Evolutionary conservation across 1,284 basidiomycete species (phyloP).

Genomic region (Leccinum griseonigrum): DNA sequence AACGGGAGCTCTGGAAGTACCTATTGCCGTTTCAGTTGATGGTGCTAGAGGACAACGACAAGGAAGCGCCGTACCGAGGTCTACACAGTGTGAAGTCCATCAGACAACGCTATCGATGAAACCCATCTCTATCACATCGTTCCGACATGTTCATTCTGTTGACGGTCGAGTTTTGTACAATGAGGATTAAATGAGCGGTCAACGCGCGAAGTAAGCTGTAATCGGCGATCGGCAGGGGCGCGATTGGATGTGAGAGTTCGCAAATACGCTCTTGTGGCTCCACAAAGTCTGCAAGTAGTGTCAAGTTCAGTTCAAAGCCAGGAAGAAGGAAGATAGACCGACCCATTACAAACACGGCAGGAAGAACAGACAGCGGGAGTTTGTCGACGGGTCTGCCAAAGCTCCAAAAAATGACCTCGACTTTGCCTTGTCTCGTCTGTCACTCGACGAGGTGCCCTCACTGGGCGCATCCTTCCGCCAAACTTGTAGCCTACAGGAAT

Average conservation of each 20-base stretch:
- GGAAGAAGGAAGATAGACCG: conserved; percentile 32
- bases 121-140: too few species aligned
- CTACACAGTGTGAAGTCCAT: too few species aligned
- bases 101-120: too few species aligned
- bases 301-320: conserved; percentile 9
- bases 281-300: conserved; percentile 65
- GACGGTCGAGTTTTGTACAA: conserved; percentile 84
- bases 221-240: conserved; percentile 86
- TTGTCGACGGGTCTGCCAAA: conserved; percentile 61
- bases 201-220: conserved; percentile 92
- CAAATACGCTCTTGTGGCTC: conserved; percentile 85
- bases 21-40: too few species aligned
- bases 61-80: too few species aligned
- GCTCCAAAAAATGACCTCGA: conserved; percentile 82
- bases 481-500: conserved; percentile 91
- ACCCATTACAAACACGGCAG: conserved; percentile 95
- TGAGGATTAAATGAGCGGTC: conserved; percentile 93
- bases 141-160: conserved; percentile 95
- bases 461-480: conserved; percentile 60
- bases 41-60: too few species aligned
- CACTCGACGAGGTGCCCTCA: conserved; percentile 45
- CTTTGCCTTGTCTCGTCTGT: conserved; percentile 86
- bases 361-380: conserved; percentile 46
- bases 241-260: conserved; percentile 85
- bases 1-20: too few species aligned